A percentile compares a stretch with the other conserved stretches of the same genome.
phyloP scores from a whole-genome alignment of 495 filamentous ascomycete genomes.

The Aspergillus taichungensis region DNA sequence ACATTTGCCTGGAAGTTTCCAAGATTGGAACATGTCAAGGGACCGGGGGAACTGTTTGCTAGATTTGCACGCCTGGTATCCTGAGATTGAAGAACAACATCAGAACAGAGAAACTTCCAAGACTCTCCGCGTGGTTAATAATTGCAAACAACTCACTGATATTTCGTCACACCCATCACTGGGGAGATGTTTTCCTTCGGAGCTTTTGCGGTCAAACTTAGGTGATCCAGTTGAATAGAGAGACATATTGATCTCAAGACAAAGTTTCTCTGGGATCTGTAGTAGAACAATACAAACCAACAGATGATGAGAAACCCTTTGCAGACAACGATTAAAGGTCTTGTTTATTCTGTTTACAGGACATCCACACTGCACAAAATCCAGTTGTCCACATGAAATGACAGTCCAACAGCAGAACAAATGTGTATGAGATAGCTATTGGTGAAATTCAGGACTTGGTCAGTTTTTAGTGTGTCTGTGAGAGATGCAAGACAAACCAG shows the following conservation, averaged over 20 bases:
- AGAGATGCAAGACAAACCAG: conserved; percentile 1
- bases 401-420: conserved; percentile 11
- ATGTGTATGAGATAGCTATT: conserved; percentile 14
- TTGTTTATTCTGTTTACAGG: conserved; percentile 2
- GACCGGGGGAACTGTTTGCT: conserved; percentile 22
- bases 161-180: conserved; percentile 13
- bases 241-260: conserved; percentile 18
- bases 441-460: neutral
- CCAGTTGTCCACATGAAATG: conserved; percentile 21
- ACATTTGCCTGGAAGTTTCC: conserved; percentile 23
- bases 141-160: conserved; percentile 17
- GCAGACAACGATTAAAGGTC: conserved; percentile 1
- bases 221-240: conserved; percentile 18
- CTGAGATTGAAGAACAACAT: conserved; percentile 3
- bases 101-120: no score
- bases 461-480: conserved; percentile 1
- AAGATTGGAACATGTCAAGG: conserved; percentile 31
- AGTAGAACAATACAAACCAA: conserved; percentile 1
- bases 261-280: neutral
- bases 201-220: conserved; percentile 14
- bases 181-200: conserved; percentile 10
- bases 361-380: conserved; percentile 14
- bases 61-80: conserved; percentile 19
- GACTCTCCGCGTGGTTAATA: neutral
- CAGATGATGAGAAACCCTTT: neutral